phyloP scores from a whole-genome alignment of 768 basidiomycete species.

The Hericium coralloides region DNA sequence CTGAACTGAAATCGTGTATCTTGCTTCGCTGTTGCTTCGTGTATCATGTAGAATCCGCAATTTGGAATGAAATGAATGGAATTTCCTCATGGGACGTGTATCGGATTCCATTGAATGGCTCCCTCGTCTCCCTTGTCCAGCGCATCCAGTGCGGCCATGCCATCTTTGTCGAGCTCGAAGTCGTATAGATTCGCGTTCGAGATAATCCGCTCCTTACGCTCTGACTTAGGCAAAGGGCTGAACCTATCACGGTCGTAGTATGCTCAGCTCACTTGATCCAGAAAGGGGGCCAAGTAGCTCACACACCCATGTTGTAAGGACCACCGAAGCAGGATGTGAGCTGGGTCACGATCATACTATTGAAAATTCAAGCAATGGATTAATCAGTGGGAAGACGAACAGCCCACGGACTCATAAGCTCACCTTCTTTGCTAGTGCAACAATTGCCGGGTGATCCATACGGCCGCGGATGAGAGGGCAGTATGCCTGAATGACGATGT shows the following conservation, averaged over 20 bases:
- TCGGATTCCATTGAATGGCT: conserved; percentile 79
- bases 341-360: conserved; percentile 51
- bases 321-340: conserved; percentile 88
- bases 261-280: neutral
- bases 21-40: too few species aligned
- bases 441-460: conserved; percentile 41
- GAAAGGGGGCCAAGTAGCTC: conserved; percentile 16
- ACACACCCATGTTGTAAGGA: conserved; percentile 72
- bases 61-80: too few species aligned
- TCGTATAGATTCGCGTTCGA: conserved; percentile 71
- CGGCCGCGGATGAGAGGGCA: conserved; percentile 58
- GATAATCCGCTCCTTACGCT: conserved; percentile 56
- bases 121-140: conserved; percentile 70
- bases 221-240: conserved; percentile 78
- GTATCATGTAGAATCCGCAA: too few species aligned
- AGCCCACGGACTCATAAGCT: conserved; percentile 7
- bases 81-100: conserved; percentile 18
- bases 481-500: conserved; percentile 70
- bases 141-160: conserved; percentile 55
- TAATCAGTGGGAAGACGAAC: neutral
- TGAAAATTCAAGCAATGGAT: neutral
- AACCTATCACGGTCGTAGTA: conserved; percentile 35
- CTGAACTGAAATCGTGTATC: too few species aligned
- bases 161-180: conserved; percentile 58
- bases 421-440: conserved; percentile 52